phyloP scores from a whole-genome alignment of 2,329 filamentous ascomycete genomes.

The Trichoderma atroviride region DNA sequence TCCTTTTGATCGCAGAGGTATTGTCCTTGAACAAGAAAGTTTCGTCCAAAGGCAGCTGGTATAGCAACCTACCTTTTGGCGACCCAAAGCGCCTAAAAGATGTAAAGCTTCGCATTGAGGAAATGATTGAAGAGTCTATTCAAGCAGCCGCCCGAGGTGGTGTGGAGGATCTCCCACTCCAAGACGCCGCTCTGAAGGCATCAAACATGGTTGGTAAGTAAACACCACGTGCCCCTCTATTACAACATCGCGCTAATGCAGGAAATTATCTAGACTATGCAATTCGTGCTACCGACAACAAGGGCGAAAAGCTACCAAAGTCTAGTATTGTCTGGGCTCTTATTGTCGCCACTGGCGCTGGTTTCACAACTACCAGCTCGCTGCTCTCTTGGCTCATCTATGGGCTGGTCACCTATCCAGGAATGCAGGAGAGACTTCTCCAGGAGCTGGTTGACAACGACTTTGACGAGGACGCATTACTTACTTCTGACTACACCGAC shows the following conservation, averaged over 20 bases:
- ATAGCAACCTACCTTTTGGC: slow-evolving; percentile 59
- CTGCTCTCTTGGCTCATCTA: slow-evolving; percentile 63
- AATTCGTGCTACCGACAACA: slow-evolving; percentile 54
- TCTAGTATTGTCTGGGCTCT: slow-evolving; percentile 39
- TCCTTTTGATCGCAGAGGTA: slow-evolving; percentile 51
- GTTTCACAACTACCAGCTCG: slow-evolving; percentile 63
- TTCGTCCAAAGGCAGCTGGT: slow-evolving; percentile 58
- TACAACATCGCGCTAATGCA: neutral
- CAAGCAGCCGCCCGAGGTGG: slow-evolving; percentile 42
- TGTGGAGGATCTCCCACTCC: slow-evolving; percentile 44
- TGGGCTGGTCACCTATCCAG: slow-evolving; percentile 54
- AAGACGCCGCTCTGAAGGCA: slow-evolving; percentile 54
- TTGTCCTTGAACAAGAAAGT: slow-evolving; percentile 57
- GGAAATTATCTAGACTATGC: slow-evolving; percentile 48
- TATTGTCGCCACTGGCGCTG: slow-evolving; percentile 58
- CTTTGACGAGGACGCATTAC: slow-evolving; percentile 46
- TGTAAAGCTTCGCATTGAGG: slow-evolving; percentile 38
- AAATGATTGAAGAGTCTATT: slow-evolving; percentile 45
- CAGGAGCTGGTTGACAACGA: slow-evolving; percentile 59
- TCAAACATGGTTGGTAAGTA: slow-evolving; percentile 40
- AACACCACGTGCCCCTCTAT: rapidly evolving
- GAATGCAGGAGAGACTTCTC: slow-evolving; percentile 58
- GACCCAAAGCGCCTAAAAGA: slow-evolving; percentile 51
- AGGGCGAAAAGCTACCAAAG: slow-evolving; percentile 55
- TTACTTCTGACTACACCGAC: slow-evolving; percentile 52